Evolutionary conservation across 2,329 filamentous ascomycete genomes (phyloP).

Genomic region (Verticillium longisporum): DNA sequence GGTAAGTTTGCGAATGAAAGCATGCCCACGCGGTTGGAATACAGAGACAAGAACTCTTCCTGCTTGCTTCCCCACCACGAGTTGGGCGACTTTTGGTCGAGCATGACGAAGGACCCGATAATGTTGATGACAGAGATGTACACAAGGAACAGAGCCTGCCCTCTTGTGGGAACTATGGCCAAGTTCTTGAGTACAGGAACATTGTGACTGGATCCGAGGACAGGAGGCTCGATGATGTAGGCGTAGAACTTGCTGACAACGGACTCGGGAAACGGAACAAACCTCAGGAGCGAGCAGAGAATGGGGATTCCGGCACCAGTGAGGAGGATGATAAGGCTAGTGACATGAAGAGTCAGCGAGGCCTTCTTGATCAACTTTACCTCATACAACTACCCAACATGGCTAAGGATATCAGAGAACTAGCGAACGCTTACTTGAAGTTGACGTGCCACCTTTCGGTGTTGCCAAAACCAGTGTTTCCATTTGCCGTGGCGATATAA

Average conservation of each 20-base stretch:
- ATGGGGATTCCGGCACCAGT: slow-evolving; percentile 17
- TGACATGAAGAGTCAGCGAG: no score
- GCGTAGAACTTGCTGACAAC: slow-evolving; percentile 12
- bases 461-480: slow-evolving; percentile 6
- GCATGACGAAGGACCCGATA: slow-evolving; percentile 21
- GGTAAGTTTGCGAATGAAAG: slow-evolving; percentile 32
- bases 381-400: no score
- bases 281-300: slow-evolving; percentile 20
- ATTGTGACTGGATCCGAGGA: slow-evolving; percentile 13
- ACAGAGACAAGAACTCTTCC: not conserved
- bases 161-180: slow-evolving; percentile 16
- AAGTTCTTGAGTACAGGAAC: slow-evolving; percentile 11
- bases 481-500: slow-evolving; percentile 5
- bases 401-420: not conserved
- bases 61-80: slow-evolving; percentile 3
- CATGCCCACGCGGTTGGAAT: slow-evolving; percentile 29
- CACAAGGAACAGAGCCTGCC: slow-evolving; percentile 30
- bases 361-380: no score
- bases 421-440: not conserved
- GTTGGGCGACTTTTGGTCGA: slow-evolving; percentile 17
- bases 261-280: slow-evolving; percentile 16
- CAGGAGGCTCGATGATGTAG: slow-evolving; percentile 16
- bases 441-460: slow-evolving; percentile 2
- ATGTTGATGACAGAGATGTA: slow-evolving; percentile 30
- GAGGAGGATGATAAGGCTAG: slow-evolving; percentile 16